Evolutionary conservation across 2,329 filamentous ascomycete species (phyloP), one percentile per base, ranked within the genome.

Genomic region (Aspergillus quadricinctus): DNA sequence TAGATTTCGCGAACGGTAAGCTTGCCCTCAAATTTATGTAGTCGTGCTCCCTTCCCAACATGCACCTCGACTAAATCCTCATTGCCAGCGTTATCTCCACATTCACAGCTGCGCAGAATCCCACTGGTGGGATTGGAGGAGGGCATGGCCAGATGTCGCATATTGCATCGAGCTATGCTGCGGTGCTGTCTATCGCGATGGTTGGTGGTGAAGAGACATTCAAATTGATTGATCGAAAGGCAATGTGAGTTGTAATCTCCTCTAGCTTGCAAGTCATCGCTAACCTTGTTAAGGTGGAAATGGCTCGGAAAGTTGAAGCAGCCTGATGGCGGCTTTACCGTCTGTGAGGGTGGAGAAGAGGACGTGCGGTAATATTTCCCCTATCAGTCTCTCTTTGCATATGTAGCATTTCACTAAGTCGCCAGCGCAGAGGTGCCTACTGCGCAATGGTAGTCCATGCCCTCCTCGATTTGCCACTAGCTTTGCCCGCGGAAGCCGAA

Each of bases 121-220:
- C 80, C 23, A 81, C 80, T 17, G 94, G 94, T 51, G 94, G 94
- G 2, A 96, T 96, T 72, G 94, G 92, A 52, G 94, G 93, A 61
- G 92, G 94, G n/a, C 88, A 92, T 72, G 92, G 93, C 28, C 94
- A 97, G 71, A 81, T 84, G 63, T 92, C 90, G 53, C 94, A 99
- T 75, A 83, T 94, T 64, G 94, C 94, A 56, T 88, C 90, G 49
- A 91, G 89, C 0, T 99, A 97, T 80, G 92, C 92, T 49, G 83
- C 88, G 43, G 77, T 96, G 21, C 82, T 99, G 57, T 85, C 89
- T 48, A 79, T 99, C 52, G 84, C 88, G 25, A 83, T 92, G 60
- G 88, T 93, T 45, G 91, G 90, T 52, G 90, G 89, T 8, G 77
- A 87, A 57, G 86, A 88, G 55, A 84, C 85, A 45, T 89, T 91